Conservation (phyloP, 352 stramenopile genomes). For the Phytophthora capsici region DNA sequence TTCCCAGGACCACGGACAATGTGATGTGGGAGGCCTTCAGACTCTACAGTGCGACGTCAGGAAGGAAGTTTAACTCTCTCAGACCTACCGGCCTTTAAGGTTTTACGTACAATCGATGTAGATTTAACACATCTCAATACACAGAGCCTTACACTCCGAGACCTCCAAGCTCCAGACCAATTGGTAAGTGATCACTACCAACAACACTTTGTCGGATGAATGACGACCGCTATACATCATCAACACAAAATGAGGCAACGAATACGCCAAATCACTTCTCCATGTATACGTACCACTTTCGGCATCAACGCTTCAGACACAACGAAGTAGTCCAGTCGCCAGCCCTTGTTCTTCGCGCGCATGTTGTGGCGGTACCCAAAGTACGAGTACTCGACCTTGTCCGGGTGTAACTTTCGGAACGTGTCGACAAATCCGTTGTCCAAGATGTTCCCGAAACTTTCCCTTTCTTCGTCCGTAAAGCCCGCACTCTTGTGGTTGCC, state of each 20-base stretch:
- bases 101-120: too few species aligned
- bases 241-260: slow-evolving; percentile 9
- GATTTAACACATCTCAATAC: too few species aligned
- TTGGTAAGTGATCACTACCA: slow-evolving; percentile 83
- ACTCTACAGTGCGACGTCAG: too few species aligned
- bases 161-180: slow-evolving; percentile 64
- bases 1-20: too few species aligned
- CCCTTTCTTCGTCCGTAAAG: slow-evolving; percentile 82
- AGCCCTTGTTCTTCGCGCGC: slow-evolving; percentile 86
- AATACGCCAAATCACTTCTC: not conserved
- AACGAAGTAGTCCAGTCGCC: slow-evolving; percentile 88
- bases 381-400: slow-evolving; percentile 78
- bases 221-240: slow-evolving; percentile 45
- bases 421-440: slow-evolving; percentile 75
- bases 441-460: slow-evolving; percentile 75
- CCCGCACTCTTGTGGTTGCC: slow-evolving; percentile 76
- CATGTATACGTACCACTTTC: slow-evolving; percentile 55
- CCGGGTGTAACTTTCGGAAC: slow-evolving; percentile 70
- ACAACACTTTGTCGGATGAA: slow-evolving; percentile 68
- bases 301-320: slow-evolving; percentile 64
- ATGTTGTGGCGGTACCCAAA: slow-evolving; percentile 85
- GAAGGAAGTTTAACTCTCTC: too few species aligned
- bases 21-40: too few species aligned
- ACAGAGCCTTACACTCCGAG: not conserved
- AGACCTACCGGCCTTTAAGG: too few species aligned